These are phyloP conservation scores for Chalciporus sphaerocephalus DNA, from an alignment of 768 basidiomycete genomes.

Conservation along the genomic window DNA sequence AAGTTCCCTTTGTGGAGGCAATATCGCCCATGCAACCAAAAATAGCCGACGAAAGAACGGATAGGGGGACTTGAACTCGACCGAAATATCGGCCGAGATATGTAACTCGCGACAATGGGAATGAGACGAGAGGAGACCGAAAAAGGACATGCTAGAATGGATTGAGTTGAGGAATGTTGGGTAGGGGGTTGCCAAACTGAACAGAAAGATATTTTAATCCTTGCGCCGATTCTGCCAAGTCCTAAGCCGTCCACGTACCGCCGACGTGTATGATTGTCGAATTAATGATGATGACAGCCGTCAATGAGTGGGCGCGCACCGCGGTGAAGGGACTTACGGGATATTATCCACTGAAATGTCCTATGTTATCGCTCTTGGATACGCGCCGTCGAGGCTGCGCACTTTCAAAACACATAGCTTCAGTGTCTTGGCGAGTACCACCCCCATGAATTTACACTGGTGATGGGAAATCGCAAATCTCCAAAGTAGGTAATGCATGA, in stretches of 20 bases:
- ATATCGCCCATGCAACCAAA: neutral
- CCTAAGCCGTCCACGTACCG: neutral
- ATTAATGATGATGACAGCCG: neutral
- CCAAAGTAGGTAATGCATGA: neutral
- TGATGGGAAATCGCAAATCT: neutral
- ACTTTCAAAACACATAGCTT: neutral
- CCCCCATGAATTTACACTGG: neutral
- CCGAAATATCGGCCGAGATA: neutral
- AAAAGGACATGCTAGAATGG: slow-evolving; percentile 3
- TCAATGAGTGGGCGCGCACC: neutral
- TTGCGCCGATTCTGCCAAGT: neutral
- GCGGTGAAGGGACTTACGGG: neutral
- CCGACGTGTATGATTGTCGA: neutral
- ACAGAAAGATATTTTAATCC: slow-evolving; percentile 2
- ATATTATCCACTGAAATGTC: too few relatives aligned
- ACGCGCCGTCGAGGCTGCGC: neutral
- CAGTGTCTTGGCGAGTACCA: neutral
- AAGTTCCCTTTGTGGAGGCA: neutral
- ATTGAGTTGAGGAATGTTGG: neutral
- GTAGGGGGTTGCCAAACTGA: neutral
- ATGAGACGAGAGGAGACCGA: neutral
- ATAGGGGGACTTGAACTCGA: neutral
- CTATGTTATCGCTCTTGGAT: neutral
- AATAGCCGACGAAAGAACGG: neutral
- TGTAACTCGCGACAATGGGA: neutral